phyloP scores from a whole-genome alignment of 2,329 filamentous ascomycete genomes.

The Pyricularia sp. region DNA sequence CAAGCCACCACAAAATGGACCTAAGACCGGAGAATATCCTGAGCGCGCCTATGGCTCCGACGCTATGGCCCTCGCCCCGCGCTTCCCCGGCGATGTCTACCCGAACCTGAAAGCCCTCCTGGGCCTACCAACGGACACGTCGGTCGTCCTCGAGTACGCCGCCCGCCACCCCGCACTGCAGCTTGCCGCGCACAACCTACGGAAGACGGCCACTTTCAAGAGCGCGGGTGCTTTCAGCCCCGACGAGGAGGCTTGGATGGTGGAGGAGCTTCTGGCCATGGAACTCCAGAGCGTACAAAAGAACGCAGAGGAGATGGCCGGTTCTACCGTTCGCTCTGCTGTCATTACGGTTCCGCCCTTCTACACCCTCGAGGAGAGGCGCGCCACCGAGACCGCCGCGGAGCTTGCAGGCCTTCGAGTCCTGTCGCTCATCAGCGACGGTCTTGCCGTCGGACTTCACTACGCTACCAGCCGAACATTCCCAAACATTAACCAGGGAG shows the following conservation, averaged over 20 bases:
- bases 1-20: constrained; percentile 66
- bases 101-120: constrained; percentile 86
- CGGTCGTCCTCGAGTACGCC: constrained; percentile 60
- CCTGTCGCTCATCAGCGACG: constrained; percentile 77
- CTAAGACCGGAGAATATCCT: constrained; percentile 60
- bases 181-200: constrained; percentile 47
- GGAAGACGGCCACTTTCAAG: constrained; percentile 71
- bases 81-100: constrained; percentile 91
- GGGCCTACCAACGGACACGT: constrained; percentile 56
- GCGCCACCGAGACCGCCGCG: constrained; percentile 74
- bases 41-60: constrained; percentile 90
- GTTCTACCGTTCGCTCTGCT: constrained; percentile 64
- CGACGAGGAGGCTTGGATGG: constrained; percentile 59
- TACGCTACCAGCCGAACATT: constrained; percentile 91
- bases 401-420: constrained; percentile 83
- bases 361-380: constrained; percentile 84
- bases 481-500: constrained; percentile 71
- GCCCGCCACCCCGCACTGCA: constrained; percentile 70
- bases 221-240: constrained; percentile 55
- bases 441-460: constrained; percentile 85
- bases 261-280: constrained; percentile 95
- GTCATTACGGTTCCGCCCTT: constrained; percentile 88
- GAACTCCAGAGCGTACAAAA: constrained; percentile 83
- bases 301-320: constrained; percentile 79
- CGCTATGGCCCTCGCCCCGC: constrained; percentile 74